Evolutionary conservation across 345 rosid species (phyloP), one percentile per base, ranked within the genome.

Genomic region (Excoecaria cochinchinensis): DNA sequence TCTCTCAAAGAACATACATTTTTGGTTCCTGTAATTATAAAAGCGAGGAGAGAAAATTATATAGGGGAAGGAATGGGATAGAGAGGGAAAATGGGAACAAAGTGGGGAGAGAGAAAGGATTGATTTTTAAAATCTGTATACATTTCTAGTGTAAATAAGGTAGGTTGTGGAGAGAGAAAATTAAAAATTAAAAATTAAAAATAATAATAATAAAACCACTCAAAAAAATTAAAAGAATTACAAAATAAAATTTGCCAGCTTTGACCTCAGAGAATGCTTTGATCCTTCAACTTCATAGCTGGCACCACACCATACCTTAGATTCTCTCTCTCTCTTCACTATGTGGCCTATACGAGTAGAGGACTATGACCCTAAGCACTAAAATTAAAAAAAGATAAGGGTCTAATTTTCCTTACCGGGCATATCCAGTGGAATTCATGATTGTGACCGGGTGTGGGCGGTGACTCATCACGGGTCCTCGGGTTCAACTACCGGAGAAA

Each of bases 231-330:
- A 44, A 44, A 44, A 6, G 10, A 44, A 58, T 38, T 12, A 38
- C 5, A 24, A 5, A 44, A 58, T 50, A 74, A 71, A 51, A 66
- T 48, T 59, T 88, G 91, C 89, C 97, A 92, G 93, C 94, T 89
- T 88, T 91, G 97, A 90, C 93, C 87, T 85, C 73, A 84, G 88
- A 85, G 86, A 86, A 85, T 86, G 86, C 85, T 85, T 84, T 85
- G 85, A 85, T 91, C 86, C 90, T 85, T 87, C 88, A 75, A 73
- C 70, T 85, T 86, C 95, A 79, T 81, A 89, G 98, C 98, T 90
- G 97, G 91, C 95, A 88, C 56, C 91, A 82, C 85, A 61, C 79
- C 85, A 61, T 74, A 4, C 72, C 24, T 72, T 76, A 79, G 81
- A 87, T 88, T 88, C 88, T 89, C 86, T 68, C 76, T 88, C 68